Base-by-base conservation (phyloP, 108 stramenopile species). In the Skeletonema marinoi region DNA sequence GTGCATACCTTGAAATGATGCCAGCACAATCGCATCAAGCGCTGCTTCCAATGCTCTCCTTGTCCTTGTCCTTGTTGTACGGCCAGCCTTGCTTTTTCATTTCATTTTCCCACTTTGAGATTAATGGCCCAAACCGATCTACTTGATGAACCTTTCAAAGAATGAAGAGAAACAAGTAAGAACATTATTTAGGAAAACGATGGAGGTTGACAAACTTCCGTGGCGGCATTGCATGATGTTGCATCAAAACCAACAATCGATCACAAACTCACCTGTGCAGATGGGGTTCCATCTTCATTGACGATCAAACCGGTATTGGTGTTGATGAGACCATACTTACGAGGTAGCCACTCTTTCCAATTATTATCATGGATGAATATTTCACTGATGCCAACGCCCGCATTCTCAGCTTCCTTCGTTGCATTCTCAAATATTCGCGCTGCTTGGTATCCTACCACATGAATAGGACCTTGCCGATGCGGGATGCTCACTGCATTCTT, bases 401-500 rank as follows among this genome's bases (percentile, higher is more conserved):
- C 17, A 31, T 46, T 63, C 25, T 54, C 46, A 21, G 66, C 77
- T 70, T 70, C 70, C 12, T 3, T 36, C 12, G 32, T 48, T 14
- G 61, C 63, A 51, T 65, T 58, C 17, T 71, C 59, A 7, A 25
- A 68, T 39, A 81, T 81, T 8, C 64, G 64, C 30, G 69, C 62
- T 51, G 80, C 80, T 54, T 81, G 58, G 36, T 66, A 74, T 44
- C 85, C 80, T 5, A 81, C 70, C 17, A 81, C 80, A 54, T 81
- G 80, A 41, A 81, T 71, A 9, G 80, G 58, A 2, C 80, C 80
- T 1, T 73, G 74, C 11, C 80, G 54, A 66, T 81, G 80, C 4
- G 73, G 80, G 21, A 81, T 75, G 4, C 70, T 51, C 16, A 66
- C 62, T 3, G 86, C 89, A 75, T 81, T 79, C 19, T 85, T 77